Base-by-base conservation (phyloP, 805 yeast species). In the Cyberlindnera saturnus region DNA sequence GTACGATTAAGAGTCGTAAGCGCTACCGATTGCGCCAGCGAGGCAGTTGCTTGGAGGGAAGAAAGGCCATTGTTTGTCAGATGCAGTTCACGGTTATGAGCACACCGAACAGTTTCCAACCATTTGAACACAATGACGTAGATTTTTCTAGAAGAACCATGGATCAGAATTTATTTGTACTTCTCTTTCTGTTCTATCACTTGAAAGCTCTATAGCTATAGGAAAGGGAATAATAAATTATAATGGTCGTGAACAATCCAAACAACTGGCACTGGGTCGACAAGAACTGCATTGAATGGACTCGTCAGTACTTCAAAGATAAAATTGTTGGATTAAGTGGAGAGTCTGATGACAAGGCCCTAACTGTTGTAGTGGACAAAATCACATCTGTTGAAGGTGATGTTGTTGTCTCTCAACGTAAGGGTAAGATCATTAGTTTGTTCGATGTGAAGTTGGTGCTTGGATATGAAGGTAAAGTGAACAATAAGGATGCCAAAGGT, bases 191-290 rank as follows among this genome's bases (percentile, higher is more conserved):
- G 28, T 23, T 23, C 28, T 23, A 8, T 23, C 11, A 23, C 11
- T 23, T 23, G 28, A 23, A 23, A 23, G 11, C 4, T 10, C 11
- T 23, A 23, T 2, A 23, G 11, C 9, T 23, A 23, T 9, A 23
- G 4, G 28, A 2, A 23, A 37, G 34, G 19, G 29, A 26, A 33
- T 23, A 23, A 23, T 23, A 36, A 19, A 33, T 23, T 5, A 23
- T 23, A 36, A 91, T 91, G 97, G 97, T 86, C 34, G 90, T 93
- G 29, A 84, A 88, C 67, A 93, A 91, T 74, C 98, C 98, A 33
- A 93, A 93, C 66, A 91, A 91, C 69, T 91, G 99, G 99, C 99
- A 93, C 73, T 93, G 98, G 98, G 97, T 90, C 49, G 97, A 91
- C 67, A 91, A 91, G 65, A 93, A 93, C 71, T 93, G 99, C 68